Evolutionary conservation across 192 early-diverging fungal genomes (phyloP), one percentile per base, ranked within the genome.

Genomic region (Entomortierella chlamydospora): DNA sequence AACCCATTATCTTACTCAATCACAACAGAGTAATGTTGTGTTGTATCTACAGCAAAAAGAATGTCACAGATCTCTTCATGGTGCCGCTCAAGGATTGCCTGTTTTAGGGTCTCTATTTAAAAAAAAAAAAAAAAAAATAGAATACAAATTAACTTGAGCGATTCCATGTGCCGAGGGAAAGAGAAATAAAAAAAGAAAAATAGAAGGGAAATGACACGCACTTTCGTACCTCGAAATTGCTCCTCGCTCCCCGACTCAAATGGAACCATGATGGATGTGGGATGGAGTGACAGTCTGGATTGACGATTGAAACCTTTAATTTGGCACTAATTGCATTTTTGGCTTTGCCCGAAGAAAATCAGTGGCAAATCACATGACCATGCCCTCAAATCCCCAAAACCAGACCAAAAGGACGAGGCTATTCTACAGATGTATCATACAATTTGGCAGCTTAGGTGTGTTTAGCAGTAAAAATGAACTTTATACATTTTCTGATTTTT

Each of bases 11-110:
- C 52, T 66, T 79, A 79, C 76, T 79, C 67, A 6, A 79, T 61
- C 0, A 70, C 68, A 17, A 79, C 34, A 43, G 76, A 79, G 57
- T 79, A 79, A 33, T 79, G 67, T 15, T 65, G 67, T 11, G 52
- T 79, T 1, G 57, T 66, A 39, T 79, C 76, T 0, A 30, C 17
- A 3, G 62, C 57, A 61, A 58, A 70, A 13, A 79, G 25, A n/a
- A 79, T 79, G 12, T 79, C 76, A 7, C 59, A 70, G 11, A 79
- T 66, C 30, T 79, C 68, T 29, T 70, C 50, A 28, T 68, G 28
- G 20, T 79, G 76, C 20, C 51, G 50, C 6, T 79, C 61, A 4
- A 70, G 57, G n/a, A 79, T 70, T 18, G 55, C 76, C 15, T 65
- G 59, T 41, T 64, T 79, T 17, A 79, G 52, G 2, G 56, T 22